Percentiles rank a stretch among this genome's conserved stretches.
These are phyloP conservation scores for Neurospora sp. DNA, from an alignment of 495 filamentous ascomycete genomes.

Conservation along the genomic window DNA sequence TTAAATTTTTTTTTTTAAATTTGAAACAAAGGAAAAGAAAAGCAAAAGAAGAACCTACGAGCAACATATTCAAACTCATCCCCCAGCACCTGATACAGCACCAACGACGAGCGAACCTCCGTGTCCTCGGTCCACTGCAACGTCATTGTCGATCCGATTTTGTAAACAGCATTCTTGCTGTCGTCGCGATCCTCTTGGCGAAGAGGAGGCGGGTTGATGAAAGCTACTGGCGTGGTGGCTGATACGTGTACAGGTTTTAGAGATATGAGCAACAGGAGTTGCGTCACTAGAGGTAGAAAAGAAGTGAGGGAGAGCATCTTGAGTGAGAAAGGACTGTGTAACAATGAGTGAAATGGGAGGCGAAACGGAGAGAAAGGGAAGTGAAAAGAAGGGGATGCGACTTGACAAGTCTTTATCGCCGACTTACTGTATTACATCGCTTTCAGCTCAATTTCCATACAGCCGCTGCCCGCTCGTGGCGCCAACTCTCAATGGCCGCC, in stretches of 20 bases:
- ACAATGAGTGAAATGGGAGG: neutral
- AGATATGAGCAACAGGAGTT: neutral
- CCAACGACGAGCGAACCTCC: neutral
- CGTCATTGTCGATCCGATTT: neutral
- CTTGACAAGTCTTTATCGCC: neutral
- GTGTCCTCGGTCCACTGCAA: neutral
- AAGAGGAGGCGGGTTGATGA: neutral
- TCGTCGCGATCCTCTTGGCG: neutral
- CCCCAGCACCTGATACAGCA: neutral
- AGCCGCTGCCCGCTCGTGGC: neutral
- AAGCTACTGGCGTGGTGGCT: neutral
- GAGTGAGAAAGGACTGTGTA: slow-evolving; percentile 3
- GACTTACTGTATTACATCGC: neutral
- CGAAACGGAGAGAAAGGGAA: neutral
- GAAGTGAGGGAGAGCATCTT: neutral
- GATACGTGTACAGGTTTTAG: neutral
- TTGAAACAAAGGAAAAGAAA: too few species aligned
- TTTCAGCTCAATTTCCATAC: neutral
- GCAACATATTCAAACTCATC: neutral
- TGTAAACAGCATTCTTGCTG: neutral
- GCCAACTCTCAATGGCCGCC: neutral
- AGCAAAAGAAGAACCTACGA: neutral
- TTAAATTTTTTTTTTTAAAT: too few species aligned
- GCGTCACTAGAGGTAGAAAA: neutral
- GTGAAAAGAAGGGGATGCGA: neutral